Evolutionary conservation across 2,329 filamentous ascomycete genomes (phyloP).

Genomic region (Alternaria sp.): DNA sequence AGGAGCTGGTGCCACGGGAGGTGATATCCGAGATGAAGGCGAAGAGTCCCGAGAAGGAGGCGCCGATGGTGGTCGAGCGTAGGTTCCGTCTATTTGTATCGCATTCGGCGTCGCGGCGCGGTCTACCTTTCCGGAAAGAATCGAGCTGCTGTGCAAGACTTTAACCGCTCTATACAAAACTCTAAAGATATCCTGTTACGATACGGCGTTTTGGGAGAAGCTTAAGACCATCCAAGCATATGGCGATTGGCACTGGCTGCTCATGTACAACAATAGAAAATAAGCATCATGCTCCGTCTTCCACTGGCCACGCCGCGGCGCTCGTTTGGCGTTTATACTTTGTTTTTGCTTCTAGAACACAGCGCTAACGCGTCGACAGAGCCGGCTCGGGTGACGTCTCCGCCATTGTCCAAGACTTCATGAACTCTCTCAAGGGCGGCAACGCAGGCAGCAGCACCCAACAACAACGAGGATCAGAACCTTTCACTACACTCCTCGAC

Average conservation of each 20-base stretch:
- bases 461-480: constrained; percentile 57
- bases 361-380: constrained; percentile 38
- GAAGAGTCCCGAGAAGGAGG: constrained; percentile 88
- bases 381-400: constrained; percentile 72
- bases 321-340: constrained; percentile 22
- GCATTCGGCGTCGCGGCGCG: constrained; percentile 47
- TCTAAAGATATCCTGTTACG: constrained; percentile 26
- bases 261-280: constrained; percentile 49
- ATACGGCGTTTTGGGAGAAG: constrained; percentile 46
- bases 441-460: constrained; percentile 51
- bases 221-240: constrained; percentile 26
- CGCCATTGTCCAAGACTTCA: constrained; percentile 83
- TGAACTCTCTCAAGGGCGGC: constrained; percentile 77
- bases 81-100: constrained; percentile 68
- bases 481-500: constrained; percentile 85
- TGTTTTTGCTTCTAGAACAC: constrained; percentile 6
- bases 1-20: constrained; percentile 85
- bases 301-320: constrained; percentile 43
- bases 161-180: constrained; percentile 24
- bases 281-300: constrained; percentile 41
- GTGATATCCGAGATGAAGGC: constrained; percentile 90
- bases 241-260: constrained; percentile 33
- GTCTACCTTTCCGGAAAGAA: constrained; percentile 37
- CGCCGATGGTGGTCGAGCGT: constrained; percentile 98
- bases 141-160: constrained; percentile 30